Evolutionary conservation across 129 eudicot species (phyloP).

Genomic region (Smallanthus sonchifolius): DNA sequence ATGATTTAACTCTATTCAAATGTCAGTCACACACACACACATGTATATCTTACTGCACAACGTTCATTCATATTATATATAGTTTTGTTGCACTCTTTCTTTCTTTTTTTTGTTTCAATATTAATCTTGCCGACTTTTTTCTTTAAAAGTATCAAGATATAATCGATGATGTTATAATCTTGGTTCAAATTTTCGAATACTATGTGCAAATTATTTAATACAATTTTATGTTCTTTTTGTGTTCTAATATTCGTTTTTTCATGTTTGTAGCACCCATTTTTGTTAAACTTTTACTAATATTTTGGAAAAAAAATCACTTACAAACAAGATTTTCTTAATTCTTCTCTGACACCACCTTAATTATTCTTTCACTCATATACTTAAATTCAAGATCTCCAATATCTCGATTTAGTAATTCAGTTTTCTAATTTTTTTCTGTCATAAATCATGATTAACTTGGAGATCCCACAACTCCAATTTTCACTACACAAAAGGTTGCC

Average conservation of each 20-base stretch:
- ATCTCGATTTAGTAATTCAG: not conserved
- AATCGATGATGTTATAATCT: not conserved
- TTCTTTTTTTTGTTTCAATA: not conserved
- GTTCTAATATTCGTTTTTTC: not conserved
- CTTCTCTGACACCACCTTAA: too few relatives aligned
- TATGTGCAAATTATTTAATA: not conserved
- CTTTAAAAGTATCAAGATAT: not conserved
- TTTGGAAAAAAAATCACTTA: not conserved
- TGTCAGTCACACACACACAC: not conserved
- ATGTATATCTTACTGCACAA: not conserved
- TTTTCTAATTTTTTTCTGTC: not conserved
- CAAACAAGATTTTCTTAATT: not conserved
- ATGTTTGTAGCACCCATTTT: not conserved
- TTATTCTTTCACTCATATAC: too few relatives aligned
- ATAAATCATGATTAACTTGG: constrained; percentile 27
- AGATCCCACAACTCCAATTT: constrained; percentile 32
- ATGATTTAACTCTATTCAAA: not conserved
- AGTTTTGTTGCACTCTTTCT: not conserved
- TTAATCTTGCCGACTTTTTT: not conserved
- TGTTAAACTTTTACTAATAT: not conserved
- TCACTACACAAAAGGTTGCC: constrained; percentile 17
- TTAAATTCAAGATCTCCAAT: not conserved
- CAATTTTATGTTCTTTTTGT: not conserved
- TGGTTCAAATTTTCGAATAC: not conserved
- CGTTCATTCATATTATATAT: constrained; percentile 5